A percentile compares a stretch with the other conserved stretches of the same genome.
Evolutionary conservation across 73 alveolate genomes (phyloP).

Genomic region (Durusdinium trenchii): DNA sequence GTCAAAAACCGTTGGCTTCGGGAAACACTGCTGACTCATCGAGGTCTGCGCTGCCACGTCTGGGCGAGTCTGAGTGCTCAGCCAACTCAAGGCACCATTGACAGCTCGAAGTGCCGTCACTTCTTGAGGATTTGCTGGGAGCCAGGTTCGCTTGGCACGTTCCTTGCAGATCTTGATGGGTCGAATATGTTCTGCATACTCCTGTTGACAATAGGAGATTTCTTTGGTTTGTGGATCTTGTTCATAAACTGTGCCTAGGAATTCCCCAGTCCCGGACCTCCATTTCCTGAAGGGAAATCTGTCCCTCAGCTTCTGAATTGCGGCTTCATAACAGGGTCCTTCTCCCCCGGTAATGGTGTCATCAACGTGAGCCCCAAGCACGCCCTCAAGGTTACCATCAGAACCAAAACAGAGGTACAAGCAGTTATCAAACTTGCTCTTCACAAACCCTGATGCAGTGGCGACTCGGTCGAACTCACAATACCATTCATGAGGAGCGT

Average conservation of each 20-base stretch:
- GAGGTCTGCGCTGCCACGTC: background rate
- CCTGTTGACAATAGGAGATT: background rate
- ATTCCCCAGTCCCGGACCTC: constrained; percentile 1
- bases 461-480: background rate
- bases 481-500: background rate
- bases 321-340: background rate
- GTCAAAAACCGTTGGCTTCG: no score
- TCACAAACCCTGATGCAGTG: background rate
- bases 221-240: background rate
- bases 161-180: background rate
- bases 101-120: background rate
- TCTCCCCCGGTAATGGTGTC: background rate
- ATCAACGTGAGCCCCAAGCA: constrained; percentile 21
- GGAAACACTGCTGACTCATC: no score
- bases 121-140: background rate
- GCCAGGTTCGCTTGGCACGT: background rate
- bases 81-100: constrained; percentile 22
- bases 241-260: background rate
- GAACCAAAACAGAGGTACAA: background rate
- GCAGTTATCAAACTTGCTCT: background rate
- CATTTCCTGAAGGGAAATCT: background rate
- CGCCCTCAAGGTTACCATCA: background rate
- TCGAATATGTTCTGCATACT: background rate
- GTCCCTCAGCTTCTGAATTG: background rate
- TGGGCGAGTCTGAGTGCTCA: background rate